phyloP scores from a whole-genome alignment of 2,329 filamentous ascomycete genomes.

The Cladosporium sphaerospermum region DNA sequence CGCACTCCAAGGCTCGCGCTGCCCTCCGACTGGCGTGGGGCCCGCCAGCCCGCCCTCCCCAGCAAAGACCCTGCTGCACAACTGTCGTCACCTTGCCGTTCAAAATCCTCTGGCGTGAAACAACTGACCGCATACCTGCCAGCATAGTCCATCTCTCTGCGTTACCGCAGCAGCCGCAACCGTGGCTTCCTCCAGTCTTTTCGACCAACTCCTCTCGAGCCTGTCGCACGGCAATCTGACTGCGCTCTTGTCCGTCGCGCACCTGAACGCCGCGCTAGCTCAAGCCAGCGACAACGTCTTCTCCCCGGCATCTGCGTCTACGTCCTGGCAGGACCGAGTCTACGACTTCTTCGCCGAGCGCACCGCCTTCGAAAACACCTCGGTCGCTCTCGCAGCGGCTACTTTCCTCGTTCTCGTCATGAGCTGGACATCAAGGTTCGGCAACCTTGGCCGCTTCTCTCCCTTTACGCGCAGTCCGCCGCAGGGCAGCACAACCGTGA shows the following conservation, averaged over 20 bases:
- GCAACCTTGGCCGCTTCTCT: constrained; percentile 42
- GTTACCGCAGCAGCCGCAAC: constrained; percentile 16
- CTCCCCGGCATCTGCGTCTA: not conserved
- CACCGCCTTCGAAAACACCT: constrained; percentile 26
- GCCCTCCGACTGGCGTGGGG: too few relatives aligned
- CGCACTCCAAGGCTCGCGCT: too few relatives aligned
- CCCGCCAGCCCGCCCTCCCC: not conserved
- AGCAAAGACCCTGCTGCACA: constrained; percentile 1
- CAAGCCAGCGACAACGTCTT: constrained; percentile 15
- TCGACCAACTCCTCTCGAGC: constrained; percentile 17
- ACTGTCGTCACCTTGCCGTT: constrained; percentile 3
- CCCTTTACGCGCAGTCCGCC: constrained; percentile 42
- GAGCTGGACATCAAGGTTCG: constrained; percentile 44
- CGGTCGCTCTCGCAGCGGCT: constrained; percentile 26
- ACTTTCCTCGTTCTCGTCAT: constrained; percentile 37
- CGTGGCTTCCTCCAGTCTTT: constrained; percentile 22
- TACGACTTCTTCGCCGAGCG: constrained; percentile 22
- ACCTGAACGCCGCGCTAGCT: constrained; percentile 16
- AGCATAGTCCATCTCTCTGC: constrained; percentile 10
- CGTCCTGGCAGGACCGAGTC: constrained; percentile 14
- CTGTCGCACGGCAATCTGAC: constrained; percentile 15
- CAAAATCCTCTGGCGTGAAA: constrained; percentile 1
- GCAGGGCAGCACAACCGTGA: constrained; percentile 50
- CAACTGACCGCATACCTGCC: constrained; percentile 8
- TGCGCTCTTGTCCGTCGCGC: constrained; percentile 10